These are phyloP conservation scores for Helminthosporium solani DNA, from an alignment of 2,329 filamentous ascomycete species.

Conservation along the genomic window DNA sequence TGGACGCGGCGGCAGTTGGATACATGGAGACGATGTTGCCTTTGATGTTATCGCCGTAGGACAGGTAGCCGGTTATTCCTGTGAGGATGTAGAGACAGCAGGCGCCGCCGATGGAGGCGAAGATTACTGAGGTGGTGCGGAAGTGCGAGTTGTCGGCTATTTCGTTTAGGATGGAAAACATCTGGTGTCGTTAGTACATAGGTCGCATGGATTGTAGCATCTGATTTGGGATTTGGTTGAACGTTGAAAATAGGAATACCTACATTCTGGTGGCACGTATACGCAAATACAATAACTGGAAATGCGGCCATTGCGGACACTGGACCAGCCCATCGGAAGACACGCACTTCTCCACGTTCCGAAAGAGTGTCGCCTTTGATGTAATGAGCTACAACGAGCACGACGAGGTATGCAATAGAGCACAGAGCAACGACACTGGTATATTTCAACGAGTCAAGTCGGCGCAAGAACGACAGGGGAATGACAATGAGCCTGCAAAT, in stretches of 20 bases:
- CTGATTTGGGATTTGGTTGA: constrained; percentile 1
- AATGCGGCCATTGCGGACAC: constrained; percentile 80
- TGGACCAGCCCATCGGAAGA: constrained; percentile 76
- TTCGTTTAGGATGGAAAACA: constrained; percentile 98
- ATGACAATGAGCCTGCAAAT: constrained; percentile 76
- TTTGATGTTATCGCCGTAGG: constrained; percentile 83
- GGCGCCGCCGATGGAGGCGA: constrained; percentile 83
- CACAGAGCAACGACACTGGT: constrained; percentile 89
- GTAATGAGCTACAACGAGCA: constrained; percentile 93
- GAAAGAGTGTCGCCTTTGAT: constrained; percentile 71
- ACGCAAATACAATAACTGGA: constrained; percentile 97
- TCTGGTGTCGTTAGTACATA: constrained; percentile 53
- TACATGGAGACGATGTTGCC: constrained; percentile 85
- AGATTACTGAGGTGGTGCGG: constrained; percentile 76
- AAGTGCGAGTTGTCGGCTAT: constrained; percentile 79
- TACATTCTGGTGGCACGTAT: constrained; percentile 98
- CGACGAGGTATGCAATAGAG: constrained; percentile 90
- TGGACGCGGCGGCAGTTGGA: constrained; percentile 74
- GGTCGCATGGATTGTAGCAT: too few species aligned
- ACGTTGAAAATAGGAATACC: constrained; percentile 25
- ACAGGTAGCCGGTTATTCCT: constrained; percentile 91
- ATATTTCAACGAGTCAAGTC: constrained; percentile 94
- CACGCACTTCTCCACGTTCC: constrained; percentile 71
- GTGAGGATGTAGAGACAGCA: constrained; percentile 85
- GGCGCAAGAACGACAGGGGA: constrained; percentile 85